phyloP scores from a whole-genome alignment of 352 stramenopile genomes.

The Globisporangium rhizosaccharum region DNA sequence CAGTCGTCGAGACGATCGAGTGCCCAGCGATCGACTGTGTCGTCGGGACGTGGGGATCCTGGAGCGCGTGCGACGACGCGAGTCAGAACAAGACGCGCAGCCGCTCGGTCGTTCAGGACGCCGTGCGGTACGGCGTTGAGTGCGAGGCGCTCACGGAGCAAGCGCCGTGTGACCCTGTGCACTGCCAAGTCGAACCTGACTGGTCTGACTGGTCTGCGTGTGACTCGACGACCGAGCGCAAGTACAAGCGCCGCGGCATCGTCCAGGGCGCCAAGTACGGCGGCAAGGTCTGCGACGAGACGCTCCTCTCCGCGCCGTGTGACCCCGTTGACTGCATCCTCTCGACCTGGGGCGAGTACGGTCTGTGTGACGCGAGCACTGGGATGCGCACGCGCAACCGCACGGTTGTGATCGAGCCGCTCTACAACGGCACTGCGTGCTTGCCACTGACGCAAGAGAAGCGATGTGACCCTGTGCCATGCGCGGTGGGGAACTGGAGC shows the following conservation, averaged over 20 bases:
- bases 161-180: constrained; percentile 13
- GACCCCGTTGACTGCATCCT: constrained; percentile 47
- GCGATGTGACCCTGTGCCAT: constrained; percentile 39
- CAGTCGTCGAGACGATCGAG: constrained; percentile 19
- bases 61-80: constrained; percentile 24
- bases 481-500: constrained; percentile 32
- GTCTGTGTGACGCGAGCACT: constrained; percentile 28
- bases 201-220: constrained; percentile 44
- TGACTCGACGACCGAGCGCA: constrained; percentile 25
- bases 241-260: constrained; percentile 30
- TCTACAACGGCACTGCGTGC: constrained; percentile 44
- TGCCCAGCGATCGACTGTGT: constrained; percentile 47
- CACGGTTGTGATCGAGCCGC: constrained; percentile 15
- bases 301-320: constrained; percentile 29
- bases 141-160: constrained; percentile 29
- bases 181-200: constrained; percentile 11
- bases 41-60: constrained; percentile 22
- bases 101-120: constrained; percentile 16
- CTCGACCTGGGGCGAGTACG: constrained; percentile 36
- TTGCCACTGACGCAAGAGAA: constrained; percentile 30
- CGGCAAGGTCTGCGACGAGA: constrained; percentile 19
- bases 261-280: constrained; percentile 27
- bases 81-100: constrained; percentile 21
- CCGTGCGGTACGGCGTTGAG: constrained; percentile 23
- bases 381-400: constrained; percentile 35